These are phyloP conservation scores for Suillus subaureus DNA, from an alignment of 768 basidiomycete species.

Conservation along the genomic window DNA sequence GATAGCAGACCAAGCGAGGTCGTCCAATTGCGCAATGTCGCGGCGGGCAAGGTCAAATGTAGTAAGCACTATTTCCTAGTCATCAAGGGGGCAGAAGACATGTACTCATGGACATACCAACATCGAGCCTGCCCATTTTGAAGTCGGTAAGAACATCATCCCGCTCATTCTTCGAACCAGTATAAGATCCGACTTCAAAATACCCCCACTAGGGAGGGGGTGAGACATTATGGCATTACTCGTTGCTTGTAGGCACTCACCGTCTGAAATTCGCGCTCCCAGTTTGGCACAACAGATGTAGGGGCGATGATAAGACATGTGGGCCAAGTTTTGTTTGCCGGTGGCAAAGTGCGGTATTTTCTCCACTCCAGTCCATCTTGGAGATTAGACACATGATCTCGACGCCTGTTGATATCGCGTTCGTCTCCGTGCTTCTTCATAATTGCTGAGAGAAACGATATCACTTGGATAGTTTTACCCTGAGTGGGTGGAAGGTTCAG, in stretches of 20 bases:
- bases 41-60: constrained; percentile 75
- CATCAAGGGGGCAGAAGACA: neutral
- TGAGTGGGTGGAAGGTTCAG: constrained; percentile 18
- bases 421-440: constrained; percentile 78
- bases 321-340: constrained; percentile 75
- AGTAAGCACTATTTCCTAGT: constrained; percentile 62
- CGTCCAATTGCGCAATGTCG: constrained; percentile 70
- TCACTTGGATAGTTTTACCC: constrained; percentile 96
- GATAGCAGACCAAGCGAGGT: constrained; percentile 70
- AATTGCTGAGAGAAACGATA: constrained; percentile 86
- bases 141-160: constrained; percentile 68
- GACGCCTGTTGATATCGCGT: constrained; percentile 68
- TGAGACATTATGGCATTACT: neutral
- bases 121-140: constrained; percentile 79
- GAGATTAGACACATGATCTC: constrained; percentile 62
- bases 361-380: constrained; percentile 63
- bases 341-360: constrained; percentile 54
- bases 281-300: constrained; percentile 80
- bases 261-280: constrained; percentile 86
- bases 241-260: constrained; percentile 40
- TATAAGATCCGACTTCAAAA: constrained; percentile 83
- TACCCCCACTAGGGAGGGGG: constrained; percentile 77
- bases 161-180: constrained; percentile 53
- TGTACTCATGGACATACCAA: constrained; percentile 53
- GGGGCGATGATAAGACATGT: constrained; percentile 90